Evolutionary conservation across 2,329 filamentous ascomycete genomes (phyloP).

Genomic region (Xylaria multiplex): DNA sequence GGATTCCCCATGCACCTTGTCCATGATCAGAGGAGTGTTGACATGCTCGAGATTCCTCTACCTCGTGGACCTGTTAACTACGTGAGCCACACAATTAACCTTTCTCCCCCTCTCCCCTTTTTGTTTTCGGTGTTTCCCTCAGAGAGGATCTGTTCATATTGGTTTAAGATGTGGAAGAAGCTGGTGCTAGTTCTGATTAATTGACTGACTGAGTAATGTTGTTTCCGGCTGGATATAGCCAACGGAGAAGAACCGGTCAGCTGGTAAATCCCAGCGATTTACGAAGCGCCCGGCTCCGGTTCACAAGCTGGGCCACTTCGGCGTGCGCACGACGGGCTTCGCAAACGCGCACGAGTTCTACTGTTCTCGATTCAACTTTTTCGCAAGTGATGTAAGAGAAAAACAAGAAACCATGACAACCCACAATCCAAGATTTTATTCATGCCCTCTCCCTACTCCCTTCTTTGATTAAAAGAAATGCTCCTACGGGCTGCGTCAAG

Average conservation of each 20-base stretch:
- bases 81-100: constrained; percentile 41
- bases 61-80: constrained; percentile 59
- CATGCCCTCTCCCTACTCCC: no score
- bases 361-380: constrained; percentile 60
- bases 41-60: constrained; percentile 52
- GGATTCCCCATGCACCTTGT: constrained; percentile 68
- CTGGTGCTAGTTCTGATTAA: constrained; percentile 11
- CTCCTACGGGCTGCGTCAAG: not conserved
- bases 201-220: constrained; percentile 7
- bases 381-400: constrained; percentile 58
- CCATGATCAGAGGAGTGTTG: constrained; percentile 59
- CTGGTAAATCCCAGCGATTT: constrained; percentile 63
- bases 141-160: not conserved
- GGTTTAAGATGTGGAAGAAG: not conserved
- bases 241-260: constrained; percentile 58
- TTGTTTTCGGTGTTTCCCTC: not conserved
- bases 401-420: no score
- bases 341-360: constrained; percentile 62
- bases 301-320: constrained; percentile 66
- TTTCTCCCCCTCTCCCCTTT: not conserved
- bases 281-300: constrained; percentile 58
- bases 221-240: constrained; percentile 48
- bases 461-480: not conserved
- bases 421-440: not conserved
- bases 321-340: constrained; percentile 63